Conservation (phyloP, 805 yeast species). For the Grigorovia transvaalensis region DNA sequence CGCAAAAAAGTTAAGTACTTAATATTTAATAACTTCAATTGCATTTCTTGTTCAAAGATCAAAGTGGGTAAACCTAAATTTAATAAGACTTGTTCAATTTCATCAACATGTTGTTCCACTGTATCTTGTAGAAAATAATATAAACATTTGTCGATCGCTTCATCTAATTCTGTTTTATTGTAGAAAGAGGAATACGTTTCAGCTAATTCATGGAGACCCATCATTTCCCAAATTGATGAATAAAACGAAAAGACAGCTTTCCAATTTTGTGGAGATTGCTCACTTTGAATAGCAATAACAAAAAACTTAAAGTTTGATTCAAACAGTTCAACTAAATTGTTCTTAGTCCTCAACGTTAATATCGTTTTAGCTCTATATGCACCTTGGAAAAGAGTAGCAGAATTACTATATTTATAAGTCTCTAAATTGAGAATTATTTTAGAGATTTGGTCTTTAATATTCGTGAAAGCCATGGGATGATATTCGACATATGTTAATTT, state of each 20-base stretch:
- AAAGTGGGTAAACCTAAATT: slow-evolving; percentile 30
- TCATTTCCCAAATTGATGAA: slow-evolving; percentile 12
- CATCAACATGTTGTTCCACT: slow-evolving; percentile 24
- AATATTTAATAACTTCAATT: slow-evolving; percentile 32
- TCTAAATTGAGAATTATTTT: not conserved
- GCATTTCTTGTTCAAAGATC: slow-evolving; percentile 29
- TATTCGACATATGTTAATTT: slow-evolving; percentile 57
- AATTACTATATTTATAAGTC: not conserved
- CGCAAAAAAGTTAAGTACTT: slow-evolving; percentile 29
- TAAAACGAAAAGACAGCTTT: slow-evolving; percentile 3
- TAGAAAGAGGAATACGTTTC: slow-evolving; percentile 9
- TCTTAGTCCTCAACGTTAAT: slow-evolving; percentile 43
- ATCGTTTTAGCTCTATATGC: slow-evolving; percentile 58
- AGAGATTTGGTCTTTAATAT: slow-evolving; percentile 24
- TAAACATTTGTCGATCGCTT: slow-evolving; percentile 7
- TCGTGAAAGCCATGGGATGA: slow-evolving; percentile 36
- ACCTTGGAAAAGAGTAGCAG: slow-evolving; percentile 33
- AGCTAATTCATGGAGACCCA: slow-evolving; percentile 13
- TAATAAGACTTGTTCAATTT: slow-evolving; percentile 32
- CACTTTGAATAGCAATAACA: slow-evolving; percentile 43
- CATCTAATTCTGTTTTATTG: not conserved
- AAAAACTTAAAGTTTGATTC: slow-evolving; percentile 51
- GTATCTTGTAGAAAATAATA: not conserved
- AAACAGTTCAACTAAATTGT: slow-evolving; percentile 33
- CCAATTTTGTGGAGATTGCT: slow-evolving; percentile 3